phyloP scores from a whole-genome alignment of 2,329 filamentous ascomycete genomes.

The Exophiala bonariae region DNA sequence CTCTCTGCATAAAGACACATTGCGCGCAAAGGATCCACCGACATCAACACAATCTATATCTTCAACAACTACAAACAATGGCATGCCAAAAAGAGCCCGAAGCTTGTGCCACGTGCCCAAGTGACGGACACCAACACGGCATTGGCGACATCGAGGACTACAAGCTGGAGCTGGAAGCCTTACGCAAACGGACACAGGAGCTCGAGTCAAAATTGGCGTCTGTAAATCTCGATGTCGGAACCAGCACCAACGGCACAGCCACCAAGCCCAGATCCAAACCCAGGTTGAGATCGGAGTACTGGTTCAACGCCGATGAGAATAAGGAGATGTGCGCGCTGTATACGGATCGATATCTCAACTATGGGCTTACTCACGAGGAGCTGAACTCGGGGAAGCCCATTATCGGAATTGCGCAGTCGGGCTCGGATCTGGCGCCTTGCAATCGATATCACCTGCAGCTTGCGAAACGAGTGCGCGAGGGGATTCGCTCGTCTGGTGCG shows the following conservation, averaged over 20 bases:
- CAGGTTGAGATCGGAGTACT: slow-evolving; percentile 43
- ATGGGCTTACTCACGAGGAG: slow-evolving; percentile 50
- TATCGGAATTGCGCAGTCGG: slow-evolving; percentile 54
- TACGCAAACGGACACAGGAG: slow-evolving; percentile 39
- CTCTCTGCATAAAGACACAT: no score
- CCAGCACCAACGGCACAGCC: slow-evolving; percentile 7
- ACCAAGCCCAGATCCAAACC: slow-evolving; percentile 11
- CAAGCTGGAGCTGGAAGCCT: slow-evolving; percentile 39
- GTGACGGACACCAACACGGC: slow-evolving; percentile 12
- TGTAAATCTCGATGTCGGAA: slow-evolving; percentile 26
- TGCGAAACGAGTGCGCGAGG: slow-evolving; percentile 52
- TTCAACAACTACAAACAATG: no score
- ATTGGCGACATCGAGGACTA: slow-evolving; percentile 40
- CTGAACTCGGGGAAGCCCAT: slow-evolving; percentile 51
- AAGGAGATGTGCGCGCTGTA: slow-evolving; percentile 49
- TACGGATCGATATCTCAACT: slow-evolving; percentile 53
- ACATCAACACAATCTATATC: no score
- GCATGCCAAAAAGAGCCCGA: slow-evolving; percentile 6
- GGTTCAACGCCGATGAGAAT: slow-evolving; percentile 47
- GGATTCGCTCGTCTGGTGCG: slow-evolving; percentile 50
- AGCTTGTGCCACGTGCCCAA: slow-evolving; percentile 9
- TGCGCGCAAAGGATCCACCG: no score
- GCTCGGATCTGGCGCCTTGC: slow-evolving; percentile 52
- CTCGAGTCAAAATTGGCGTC: slow-evolving; percentile 36
- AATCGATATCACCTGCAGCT: slow-evolving; percentile 53